phyloP scores from a whole-genome alignment of 2,329 filamentous ascomycete genomes.

The Fusarium sp. region DNA sequence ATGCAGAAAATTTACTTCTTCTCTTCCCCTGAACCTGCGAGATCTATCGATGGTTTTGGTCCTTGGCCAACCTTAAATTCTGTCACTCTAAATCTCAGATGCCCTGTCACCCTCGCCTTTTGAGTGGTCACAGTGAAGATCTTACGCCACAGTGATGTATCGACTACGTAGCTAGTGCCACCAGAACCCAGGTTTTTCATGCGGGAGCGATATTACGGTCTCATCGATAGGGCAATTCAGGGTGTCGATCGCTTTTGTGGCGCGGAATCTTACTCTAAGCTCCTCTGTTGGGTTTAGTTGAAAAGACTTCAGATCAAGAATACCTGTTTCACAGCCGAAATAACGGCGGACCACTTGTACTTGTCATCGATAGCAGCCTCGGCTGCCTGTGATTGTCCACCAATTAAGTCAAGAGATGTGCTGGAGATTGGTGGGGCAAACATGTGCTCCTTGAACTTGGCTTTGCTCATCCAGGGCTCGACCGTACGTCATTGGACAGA shows the following conservation, averaged over 20 bases:
- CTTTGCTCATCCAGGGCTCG: background rate
- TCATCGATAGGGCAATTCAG: background rate
- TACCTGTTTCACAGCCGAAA: background rate
- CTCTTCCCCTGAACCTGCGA: background rate
- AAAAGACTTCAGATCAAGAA: background rate
- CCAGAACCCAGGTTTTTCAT: background rate
- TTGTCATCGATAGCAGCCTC: background rate
- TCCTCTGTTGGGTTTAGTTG: background rate
- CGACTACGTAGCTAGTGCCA: background rate
- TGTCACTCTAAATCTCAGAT: background rate
- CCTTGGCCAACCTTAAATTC: background rate
- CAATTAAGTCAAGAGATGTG: background rate
- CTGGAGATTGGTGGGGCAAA: background rate
- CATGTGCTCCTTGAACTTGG: background rate
- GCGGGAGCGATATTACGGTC: background rate
- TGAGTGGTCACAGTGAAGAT: background rate
- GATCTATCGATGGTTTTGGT: background rate
- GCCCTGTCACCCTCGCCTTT: background rate
- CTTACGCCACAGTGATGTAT: background rate
- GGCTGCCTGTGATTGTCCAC: background rate
- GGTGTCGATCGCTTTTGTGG: background rate
- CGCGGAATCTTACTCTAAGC: background rate
- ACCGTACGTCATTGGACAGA: background rate
- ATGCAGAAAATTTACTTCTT: background rate
- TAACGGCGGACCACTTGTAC: background rate